Conservation (phyloP, 768 basidiomycete genomes). For the Tulasnella sp. region DNA sequence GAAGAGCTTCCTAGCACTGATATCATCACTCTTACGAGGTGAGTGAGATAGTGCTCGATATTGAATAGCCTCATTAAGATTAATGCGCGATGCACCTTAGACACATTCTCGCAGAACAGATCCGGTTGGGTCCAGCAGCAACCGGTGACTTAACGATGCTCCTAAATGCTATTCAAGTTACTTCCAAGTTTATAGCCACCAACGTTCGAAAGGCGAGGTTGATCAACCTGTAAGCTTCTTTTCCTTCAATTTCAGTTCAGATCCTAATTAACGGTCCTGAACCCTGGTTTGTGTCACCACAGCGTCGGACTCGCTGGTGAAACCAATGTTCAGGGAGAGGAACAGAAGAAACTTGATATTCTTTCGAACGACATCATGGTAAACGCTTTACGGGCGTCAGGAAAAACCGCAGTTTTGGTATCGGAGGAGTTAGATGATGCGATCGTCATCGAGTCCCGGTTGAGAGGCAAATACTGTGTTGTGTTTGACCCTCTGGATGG, state of each 20-base stretch:
- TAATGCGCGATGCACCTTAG: too few species aligned
- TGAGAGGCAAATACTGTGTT: constrained; percentile 87
- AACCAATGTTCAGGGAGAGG: constrained; percentile 94
- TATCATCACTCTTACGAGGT: constrained; percentile 89
- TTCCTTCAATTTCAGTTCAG: constrained; percentile 3
- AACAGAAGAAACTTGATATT: constrained; percentile 99
- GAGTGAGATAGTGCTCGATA: constrained; percentile 19
- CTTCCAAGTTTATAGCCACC: constrained; percentile 94
- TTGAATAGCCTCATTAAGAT: not conserved
- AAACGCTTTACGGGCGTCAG: constrained; percentile 89
- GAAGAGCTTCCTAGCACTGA: constrained; percentile 71
- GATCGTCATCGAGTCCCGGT: constrained; percentile 68
- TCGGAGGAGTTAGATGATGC: constrained; percentile 92
- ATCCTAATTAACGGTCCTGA: not conserved
- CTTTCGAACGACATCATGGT: constrained; percentile 99
- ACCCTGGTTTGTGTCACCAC: constrained; percentile 2
- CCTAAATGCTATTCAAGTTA: constrained; percentile 89
- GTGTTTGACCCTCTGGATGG: constrained; percentile 98
- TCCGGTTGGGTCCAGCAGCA: constrained; percentile 65
- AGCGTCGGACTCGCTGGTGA: constrained; percentile 96
- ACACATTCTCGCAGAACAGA: constrained; percentile 78
- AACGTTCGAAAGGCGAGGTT: constrained; percentile 94
- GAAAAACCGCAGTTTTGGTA: constrained; percentile 91
- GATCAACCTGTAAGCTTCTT: constrained; percentile 74
- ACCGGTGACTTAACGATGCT: constrained; percentile 92